These are phyloP conservation scores for Ganoderma leucocontextum DNA, from an alignment of 1,284 basidiomycete genomes.

Conservation along the genomic window DNA sequence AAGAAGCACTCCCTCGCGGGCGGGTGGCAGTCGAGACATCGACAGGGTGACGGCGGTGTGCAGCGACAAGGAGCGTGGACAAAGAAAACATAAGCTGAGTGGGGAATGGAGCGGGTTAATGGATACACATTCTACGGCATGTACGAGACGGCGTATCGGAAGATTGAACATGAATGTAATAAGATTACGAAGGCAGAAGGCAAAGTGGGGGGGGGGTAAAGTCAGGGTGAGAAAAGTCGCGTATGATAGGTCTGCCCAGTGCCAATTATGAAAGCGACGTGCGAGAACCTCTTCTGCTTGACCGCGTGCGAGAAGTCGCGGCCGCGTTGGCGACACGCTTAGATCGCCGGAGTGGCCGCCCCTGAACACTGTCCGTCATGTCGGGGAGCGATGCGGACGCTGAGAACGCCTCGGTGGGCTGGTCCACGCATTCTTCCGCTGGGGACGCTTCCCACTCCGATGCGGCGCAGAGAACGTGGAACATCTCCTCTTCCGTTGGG, in stretches of 20 bases:
- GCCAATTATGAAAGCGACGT: conserved; percentile 45
- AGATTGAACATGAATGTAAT: conserved; percentile 39
- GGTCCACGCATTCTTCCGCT: conserved; percentile 14
- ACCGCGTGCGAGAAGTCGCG: conserved; percentile 52
- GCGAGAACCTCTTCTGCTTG: conserved; percentile 43
- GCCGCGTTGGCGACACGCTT: conserved; percentile 69
- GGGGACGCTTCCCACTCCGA: conserved; percentile 58
- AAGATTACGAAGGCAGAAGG: conserved; percentile 36
- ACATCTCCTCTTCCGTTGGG: conserved; percentile 75
- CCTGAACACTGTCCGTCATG: conserved; percentile 26
- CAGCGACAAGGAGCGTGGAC: conserved; percentile 20
- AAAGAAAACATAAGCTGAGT: conserved; percentile 6
- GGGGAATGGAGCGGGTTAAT: conserved; percentile 22
- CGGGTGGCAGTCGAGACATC: conserved; percentile 23
- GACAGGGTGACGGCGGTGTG: conserved; percentile 6
- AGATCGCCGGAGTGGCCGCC: conserved; percentile 62
- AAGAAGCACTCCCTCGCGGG: conserved; percentile 21
- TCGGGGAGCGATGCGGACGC: conserved; percentile 12
- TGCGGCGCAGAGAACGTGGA: conserved; percentile 64
- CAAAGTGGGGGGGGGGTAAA: conserved; percentile 5
- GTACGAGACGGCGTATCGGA: conserved; percentile 15
- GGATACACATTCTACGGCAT: conserved; percentile 37
- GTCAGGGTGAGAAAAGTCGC: conserved; percentile 23
- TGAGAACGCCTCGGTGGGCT: conserved; percentile 4
- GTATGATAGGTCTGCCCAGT: conserved; percentile 28